Evolutionary conservation across 225 moss, liverwort and hornwort genomes (phyloP).

Genomic region (Marchantia polymorpha): DNA sequence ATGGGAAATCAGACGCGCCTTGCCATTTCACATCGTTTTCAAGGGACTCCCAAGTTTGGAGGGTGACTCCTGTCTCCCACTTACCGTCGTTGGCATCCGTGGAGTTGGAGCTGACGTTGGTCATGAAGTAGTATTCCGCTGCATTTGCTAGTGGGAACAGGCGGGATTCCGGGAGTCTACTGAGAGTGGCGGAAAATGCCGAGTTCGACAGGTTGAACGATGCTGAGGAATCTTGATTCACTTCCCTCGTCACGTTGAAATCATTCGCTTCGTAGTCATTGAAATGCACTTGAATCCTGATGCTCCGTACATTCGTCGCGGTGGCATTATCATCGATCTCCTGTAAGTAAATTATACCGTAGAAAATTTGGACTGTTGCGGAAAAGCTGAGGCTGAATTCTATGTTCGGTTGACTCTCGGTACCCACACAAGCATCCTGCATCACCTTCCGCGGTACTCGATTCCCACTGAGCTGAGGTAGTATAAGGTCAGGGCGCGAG

Average conservation of each 20-base stretch:
- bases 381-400: not conserved
- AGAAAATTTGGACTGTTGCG: too few relatives aligned
- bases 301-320: not conserved
- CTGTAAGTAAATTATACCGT: conserved; percentile 4
- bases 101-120: not conserved
- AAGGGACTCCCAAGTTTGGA: too few relatives aligned
- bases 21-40: too few relatives aligned
- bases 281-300: not conserved
- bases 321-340: conserved; percentile 13
- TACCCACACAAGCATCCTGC: not conserved
- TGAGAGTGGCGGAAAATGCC: not conserved
- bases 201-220: not conserved
- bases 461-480: not conserved
- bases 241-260: not conserved
- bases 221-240: not conserved
- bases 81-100: not conserved
- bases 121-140: not conserved
- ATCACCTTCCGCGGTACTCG: conserved; percentile 4
- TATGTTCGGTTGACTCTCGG: not conserved
- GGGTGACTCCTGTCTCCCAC: not conserved
- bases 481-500: too few relatives aligned
- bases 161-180: not conserved
- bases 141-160: not conserved
- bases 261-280: not conserved
- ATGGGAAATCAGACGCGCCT: too few relatives aligned